Evolutionary conservation across 495 filamentous ascomycete genomes (phyloP).

Genomic region (Xylaria scruposa): DNA sequence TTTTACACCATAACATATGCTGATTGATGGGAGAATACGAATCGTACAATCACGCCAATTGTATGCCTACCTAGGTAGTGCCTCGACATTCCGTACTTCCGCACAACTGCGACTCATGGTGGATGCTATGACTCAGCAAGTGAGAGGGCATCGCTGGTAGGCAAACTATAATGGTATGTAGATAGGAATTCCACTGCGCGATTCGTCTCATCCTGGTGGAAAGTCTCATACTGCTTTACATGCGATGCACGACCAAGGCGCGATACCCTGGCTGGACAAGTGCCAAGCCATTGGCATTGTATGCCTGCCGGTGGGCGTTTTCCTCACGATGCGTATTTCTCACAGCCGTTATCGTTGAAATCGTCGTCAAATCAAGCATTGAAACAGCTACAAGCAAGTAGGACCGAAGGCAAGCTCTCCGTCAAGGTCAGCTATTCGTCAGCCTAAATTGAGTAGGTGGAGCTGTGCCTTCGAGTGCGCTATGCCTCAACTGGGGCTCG

Average conservation of each 20-base stretch:
- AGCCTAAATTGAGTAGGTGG: background rate
- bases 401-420: background rate
- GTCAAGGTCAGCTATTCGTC: background rate
- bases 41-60: background rate
- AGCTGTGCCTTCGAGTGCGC: background rate
- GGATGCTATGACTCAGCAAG: background rate
- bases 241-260: background rate
- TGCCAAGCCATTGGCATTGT: background rate
- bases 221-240: background rate
- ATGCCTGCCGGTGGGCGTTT: background rate
- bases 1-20: background rate
- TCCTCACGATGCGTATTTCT: background rate
- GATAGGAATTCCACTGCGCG: background rate
- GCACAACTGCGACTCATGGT: no score
- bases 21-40: background rate
- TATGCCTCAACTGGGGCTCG: background rate
- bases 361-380: background rate
- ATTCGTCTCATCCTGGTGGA: background rate
- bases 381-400: background rate
- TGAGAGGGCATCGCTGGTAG: background rate
- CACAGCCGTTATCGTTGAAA: background rate
- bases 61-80: no score
- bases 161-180: background rate
- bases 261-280: background rate
- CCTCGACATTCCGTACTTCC: no score